A percentile compares a stretch with the other conserved stretches of the same genome.
phyloP scores from a whole-genome alignment of 179 eudicot species.

The Actinidia chinensis region DNA sequence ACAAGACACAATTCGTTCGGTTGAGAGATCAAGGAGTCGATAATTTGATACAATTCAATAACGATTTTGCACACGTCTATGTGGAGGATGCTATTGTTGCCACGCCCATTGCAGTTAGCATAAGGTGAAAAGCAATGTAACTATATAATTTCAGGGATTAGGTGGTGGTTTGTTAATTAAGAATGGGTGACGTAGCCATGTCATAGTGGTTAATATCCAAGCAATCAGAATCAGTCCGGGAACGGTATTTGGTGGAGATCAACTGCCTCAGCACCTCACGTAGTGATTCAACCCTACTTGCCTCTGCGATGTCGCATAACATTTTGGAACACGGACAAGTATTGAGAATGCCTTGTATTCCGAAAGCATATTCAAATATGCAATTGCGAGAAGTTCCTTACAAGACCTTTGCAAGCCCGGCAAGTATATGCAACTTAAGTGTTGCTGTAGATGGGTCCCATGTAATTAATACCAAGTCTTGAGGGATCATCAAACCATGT shows the following conservation, averaged over 20 bases:
- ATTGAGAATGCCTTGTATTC: conserved; percentile 19
- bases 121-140: background rate
- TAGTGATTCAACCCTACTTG: background rate
- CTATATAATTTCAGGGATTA: background rate
- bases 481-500: background rate
- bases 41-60: conserved; percentile 6
- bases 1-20: conserved; percentile 6
- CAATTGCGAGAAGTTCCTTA: conserved; percentile 22
- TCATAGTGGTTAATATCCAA: conserved; percentile 1
- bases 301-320: background rate
- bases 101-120: background rate
- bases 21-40: conserved; percentile 14
- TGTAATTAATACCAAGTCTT: conserved; percentile 18
- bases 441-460: conserved; percentile 21
- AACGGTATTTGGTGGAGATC: background rate
- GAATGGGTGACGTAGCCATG: background rate
- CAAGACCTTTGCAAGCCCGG: conserved; percentile 13
- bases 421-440: conserved; percentile 16
- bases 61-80: conserved; percentile 13
- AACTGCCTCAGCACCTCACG: background rate
- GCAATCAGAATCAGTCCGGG: background rate
- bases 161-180: background rate
- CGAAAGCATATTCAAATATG: conserved; percentile 21
- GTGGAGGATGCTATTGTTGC: conserved; percentile 5
- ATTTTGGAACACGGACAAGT: conserved; percentile 20